Conservation (phyloP, 164 flowering plant species). For the Macadamia integrifolia region DNA sequence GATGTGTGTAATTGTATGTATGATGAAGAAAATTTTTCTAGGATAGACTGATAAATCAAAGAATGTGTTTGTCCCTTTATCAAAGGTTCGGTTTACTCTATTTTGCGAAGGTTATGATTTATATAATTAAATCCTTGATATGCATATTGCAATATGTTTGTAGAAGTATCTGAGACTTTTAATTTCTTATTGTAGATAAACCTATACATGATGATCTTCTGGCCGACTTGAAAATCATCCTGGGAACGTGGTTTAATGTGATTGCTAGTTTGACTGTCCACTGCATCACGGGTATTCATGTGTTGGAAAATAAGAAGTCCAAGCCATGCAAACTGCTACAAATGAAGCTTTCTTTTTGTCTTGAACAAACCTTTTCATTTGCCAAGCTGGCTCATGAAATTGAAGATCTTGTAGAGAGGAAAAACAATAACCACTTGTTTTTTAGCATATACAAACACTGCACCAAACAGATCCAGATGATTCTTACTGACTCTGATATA, state of each 20-base stretch:
- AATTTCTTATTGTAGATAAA: slow-evolving; percentile 41
- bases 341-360: slow-evolving; percentile 58
- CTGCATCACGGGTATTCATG: slow-evolving; percentile 48
- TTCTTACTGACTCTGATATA: slow-evolving; percentile 42
- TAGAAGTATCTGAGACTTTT: neutral
- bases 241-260: slow-evolving; percentile 46
- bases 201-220: slow-evolving; percentile 27
- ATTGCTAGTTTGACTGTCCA: slow-evolving; percentile 34
- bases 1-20: too few species aligned
- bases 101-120: too few species aligned
- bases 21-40: too few species aligned
- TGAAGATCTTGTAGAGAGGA: slow-evolving; percentile 20
- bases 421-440: slow-evolving; percentile 14
- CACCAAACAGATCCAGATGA: slow-evolving; percentile 28
- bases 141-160: neutral
- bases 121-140: neutral
- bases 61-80: too few species aligned
- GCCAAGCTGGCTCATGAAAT: slow-evolving; percentile 45
- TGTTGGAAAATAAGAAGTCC: slow-evolving; percentile 35
- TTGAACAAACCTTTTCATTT: slow-evolving; percentile 51
- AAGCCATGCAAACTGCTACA: slow-evolving; percentile 34
- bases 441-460: slow-evolving; percentile 33
- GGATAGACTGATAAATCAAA: too few species aligned
- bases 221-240: slow-evolving; percentile 25
- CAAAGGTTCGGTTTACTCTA: too few species aligned